Evolutionary conservation across 2,329 filamentous ascomycete genomes (phyloP), one percentile per base, ranked within the genome.

Genomic region (Boeremia lycopersici): DNA sequence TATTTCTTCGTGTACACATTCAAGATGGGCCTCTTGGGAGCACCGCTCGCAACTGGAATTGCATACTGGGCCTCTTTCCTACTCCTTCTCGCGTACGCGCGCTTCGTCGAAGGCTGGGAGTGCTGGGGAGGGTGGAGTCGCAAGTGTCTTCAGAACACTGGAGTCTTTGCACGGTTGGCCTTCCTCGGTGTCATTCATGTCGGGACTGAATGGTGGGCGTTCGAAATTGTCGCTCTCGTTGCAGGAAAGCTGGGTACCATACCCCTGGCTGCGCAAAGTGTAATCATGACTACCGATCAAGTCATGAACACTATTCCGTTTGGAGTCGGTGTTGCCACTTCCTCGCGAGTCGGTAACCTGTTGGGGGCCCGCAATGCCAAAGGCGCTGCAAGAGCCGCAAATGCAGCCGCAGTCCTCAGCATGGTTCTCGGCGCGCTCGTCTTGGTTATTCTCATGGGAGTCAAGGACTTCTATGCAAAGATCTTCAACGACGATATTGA

Each of bases 151-250:
- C 78, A 82, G 1, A 89, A 93, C 64, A 79, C 89, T 13, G 76
- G 83, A 13, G 86, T 86, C 0, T 96, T 96, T 70, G 82, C 89
- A 1, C 85, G 86, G 9, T 84, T 96, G 3, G 90, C 91, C 0
- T 74, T 89, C 12, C 79, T 96, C 0, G 92, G 91, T 0, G 81
- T 96, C 36, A 77, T 96, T 3, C 91, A 96, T 60, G 89, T 96
- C 5, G 92, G 90, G 3, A 95, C 91, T 0, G 92, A 96, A 75
- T 96, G 91, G 91, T 96, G 91, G 91, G 92, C 91, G 0, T 96
- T 96, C 65, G 91, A 96, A 75, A 93, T 96, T 61, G 90, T 96
- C 1, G 90, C 91, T 1, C 82, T 96, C 0, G 90, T 89, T 2
- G 91, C 91, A 5, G 91, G 91, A 1, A 84, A 87, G 31, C 82